Base-by-base conservation (phyloP, 257 asterid species). In the Nicotiana obtusifolia region DNA sequence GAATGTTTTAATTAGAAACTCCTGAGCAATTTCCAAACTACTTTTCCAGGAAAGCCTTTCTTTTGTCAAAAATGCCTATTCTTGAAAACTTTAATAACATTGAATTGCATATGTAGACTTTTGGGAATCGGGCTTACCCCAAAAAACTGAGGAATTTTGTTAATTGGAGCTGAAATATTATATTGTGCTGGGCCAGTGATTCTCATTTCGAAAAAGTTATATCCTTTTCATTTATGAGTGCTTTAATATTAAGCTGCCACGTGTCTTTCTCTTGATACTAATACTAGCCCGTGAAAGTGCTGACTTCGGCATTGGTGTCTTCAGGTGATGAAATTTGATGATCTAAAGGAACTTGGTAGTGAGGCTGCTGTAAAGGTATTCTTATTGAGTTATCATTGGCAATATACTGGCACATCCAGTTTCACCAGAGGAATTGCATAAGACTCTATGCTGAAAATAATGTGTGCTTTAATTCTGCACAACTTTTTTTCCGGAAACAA, bases 321-420 rank as follows among this genome's bases (percentile, higher is more conserved):
- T 77, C 82, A 96, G 99, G 99, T 96, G 57, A 96, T 94, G 99
- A 96, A 96, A 88, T 94, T 93, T 85, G 98, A 93, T 75, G 99
- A 96, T 88, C 88, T 95, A 41, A 93, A 96, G 93, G 98, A 93
- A 87, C 92, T 91, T 4, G 98, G 95, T n/a, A 89, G 84, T 82
- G 99, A 96, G 87, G 26, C 97, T 5, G 98, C 98, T 9, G 98
- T 94, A 64, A 96, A 96, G 99, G 99, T 94, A 92, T 49, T 47
- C 31, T 52, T 16, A 22, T 47, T 73, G 30, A 47, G 61, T 47
- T 47, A 47, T 73, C 61, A 24, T 47, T 73, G 61, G 79, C 61
- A 73, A 73, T 73, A 44, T 22, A 47, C 24, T 47, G 41, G 7
- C 37, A 47, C 3, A 10, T 71, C 14, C 37, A 14, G 61, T 56